phyloP scores from a whole-genome alignment of 805 yeast species.

The Wickerhamiella azyma region DNA sequence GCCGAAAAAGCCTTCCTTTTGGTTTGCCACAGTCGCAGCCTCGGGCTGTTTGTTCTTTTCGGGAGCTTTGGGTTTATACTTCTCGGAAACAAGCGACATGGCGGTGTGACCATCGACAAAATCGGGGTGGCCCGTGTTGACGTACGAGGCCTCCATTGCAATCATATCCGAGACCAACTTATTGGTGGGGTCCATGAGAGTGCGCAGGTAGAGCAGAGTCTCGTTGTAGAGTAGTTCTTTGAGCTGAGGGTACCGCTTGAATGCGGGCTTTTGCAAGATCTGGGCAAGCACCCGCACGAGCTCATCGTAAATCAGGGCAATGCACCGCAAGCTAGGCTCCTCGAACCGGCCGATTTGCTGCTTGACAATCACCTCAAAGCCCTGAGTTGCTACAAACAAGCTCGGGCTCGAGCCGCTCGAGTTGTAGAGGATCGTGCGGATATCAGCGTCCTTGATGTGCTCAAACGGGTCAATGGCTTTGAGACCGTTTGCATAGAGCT shows the following conservation, averaged over 20 bases:
- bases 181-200: conserved; percentile 71
- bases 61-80: conserved; percentile 46
- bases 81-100: conserved; percentile 82
- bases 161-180: conserved; percentile 74
- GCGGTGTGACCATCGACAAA: conserved; percentile 90
- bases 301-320: conserved; percentile 84
- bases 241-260: conserved; percentile 78
- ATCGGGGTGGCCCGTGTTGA: conserved; percentile 96
- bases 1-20: conserved; percentile 67
- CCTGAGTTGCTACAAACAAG: conserved; percentile 91
- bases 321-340: conserved; percentile 83
- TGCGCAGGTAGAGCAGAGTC: conserved; percentile 68
- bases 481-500: conserved; percentile 84
- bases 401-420: conserved; percentile 95
- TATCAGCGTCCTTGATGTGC: conserved; percentile 88
- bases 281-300: conserved; percentile 80
- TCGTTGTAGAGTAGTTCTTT: conserved; percentile 74
- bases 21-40: conserved; percentile 21
- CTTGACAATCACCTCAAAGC: conserved; percentile 88
- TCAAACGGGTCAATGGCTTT: conserved; percentile 90
- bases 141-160: conserved; percentile 77
- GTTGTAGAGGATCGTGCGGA: conserved; percentile 92
- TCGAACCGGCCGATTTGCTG: conserved; percentile 89
- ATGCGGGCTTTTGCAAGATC: conserved; percentile 67
- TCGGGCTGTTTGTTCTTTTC: conserved; percentile 51